These are phyloP conservation scores for Talaromyces ruber DNA, from an alignment of 495 filamentous ascomycete species.

Conservation along the genomic window DNA sequence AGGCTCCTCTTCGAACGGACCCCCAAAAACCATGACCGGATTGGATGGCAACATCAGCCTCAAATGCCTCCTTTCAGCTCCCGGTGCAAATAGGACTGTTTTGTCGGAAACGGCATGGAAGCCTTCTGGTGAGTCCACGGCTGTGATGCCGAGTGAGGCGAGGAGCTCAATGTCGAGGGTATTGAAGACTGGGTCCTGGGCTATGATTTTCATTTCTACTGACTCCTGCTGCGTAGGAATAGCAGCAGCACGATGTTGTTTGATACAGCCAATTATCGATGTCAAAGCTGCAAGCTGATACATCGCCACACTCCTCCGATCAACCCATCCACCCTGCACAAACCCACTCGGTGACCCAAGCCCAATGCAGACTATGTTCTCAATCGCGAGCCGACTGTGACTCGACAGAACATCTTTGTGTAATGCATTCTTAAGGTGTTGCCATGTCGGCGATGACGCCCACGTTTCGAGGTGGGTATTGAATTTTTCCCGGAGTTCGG, in stretches of 20 bases:
- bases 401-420: not conserved
- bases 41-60: slow-evolving; percentile 19
- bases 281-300: slow-evolving; percentile 58
- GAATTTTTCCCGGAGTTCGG: slow-evolving; percentile 30
- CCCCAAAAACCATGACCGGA: slow-evolving; percentile 26
- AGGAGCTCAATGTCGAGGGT: slow-evolving; percentile 51
- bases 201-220: slow-evolving; percentile 22
- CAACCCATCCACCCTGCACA: slow-evolving; percentile 36
- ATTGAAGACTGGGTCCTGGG: slow-evolving; percentile 70
- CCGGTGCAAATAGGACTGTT: slow-evolving; percentile 58
- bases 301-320: slow-evolving; percentile 32
- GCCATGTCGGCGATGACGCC: slow-evolving; percentile 22
- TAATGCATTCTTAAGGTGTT: slow-evolving; percentile 8
- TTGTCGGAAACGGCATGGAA: slow-evolving; percentile 42
- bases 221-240: not conserved
- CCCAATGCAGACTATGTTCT: slow-evolving; percentile 40
- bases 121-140: slow-evolving; percentile 47
- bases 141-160: slow-evolving; percentile 36
- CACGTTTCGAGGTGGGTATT: slow-evolving; percentile 17
- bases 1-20: slow-evolving; percentile 22
- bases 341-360: slow-evolving; percentile 44
- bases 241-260: not conserved
- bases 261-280: slow-evolving; percentile 28
- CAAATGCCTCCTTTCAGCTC: slow-evolving; percentile 31
- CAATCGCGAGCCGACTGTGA: not conserved